Evolutionary conservation across 2,329 filamentous ascomycete genomes (phyloP), one percentile per base, ranked within the genome.

Genomic region (Byssothecium circinans): DNA sequence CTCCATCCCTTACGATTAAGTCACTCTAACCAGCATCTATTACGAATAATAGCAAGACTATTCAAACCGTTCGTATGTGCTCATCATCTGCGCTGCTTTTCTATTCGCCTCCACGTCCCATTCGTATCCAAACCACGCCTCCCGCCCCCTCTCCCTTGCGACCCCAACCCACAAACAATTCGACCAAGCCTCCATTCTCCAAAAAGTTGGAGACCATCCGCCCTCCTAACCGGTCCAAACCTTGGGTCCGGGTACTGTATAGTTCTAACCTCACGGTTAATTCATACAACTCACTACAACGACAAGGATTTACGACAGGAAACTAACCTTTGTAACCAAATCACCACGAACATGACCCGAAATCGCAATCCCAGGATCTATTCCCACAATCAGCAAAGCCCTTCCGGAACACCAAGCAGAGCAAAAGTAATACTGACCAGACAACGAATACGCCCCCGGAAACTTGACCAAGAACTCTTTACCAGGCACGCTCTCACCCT

Each of bases 281-380:
- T 17, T 19, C 23, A 23, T 27, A 22, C 23, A 25, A 36, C 2
- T 7, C 10, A 25, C 15, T 36, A 4, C 18, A 8, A n/a, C 14
- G 36, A 41, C 33, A 20, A 32, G 6, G 15, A 32, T 33, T 2
- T 8, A 14, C 35, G 17, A 38, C 10, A 2, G 20, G 11, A 23
- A 7, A 45, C 41, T 8, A 15, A 52, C 45, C 36, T 42, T 49
- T 35, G 38, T 52, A 23, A 33, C 30, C 10, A 20, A 20, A 10
- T 43, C 29, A 17, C 19, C n/a, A 5, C 33, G 14, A 15, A 49
- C 33, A 19, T 39, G 41, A 12, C 49, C 49, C 8, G 49, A 33
- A 40, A 52, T 49, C 4, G 49, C 49, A 39, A 52, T 49, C 14
- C 50, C 50, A 27, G 50, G 50, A 41, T 52, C 49, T 51, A 7